Evolutionary conservation across 2,329 filamentous ascomycete genomes (phyloP), one percentile per base, ranked within the genome.

Genomic region (Aspergillus intermedius): DNA sequence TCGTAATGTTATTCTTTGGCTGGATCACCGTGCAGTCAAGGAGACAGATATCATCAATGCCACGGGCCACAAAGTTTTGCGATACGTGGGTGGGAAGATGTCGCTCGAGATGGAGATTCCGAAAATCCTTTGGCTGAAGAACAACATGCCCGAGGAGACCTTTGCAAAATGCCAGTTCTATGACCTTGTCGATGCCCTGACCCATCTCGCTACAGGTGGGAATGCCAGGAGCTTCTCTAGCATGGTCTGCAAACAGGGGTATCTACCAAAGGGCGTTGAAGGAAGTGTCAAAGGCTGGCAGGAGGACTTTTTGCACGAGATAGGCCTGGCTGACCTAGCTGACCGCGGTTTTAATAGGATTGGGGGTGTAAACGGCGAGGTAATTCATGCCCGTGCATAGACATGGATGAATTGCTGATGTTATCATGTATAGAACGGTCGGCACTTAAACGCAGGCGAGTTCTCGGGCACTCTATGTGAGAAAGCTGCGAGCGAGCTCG

Each of bases 41-140:
- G 91, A 96, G 76, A 93, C 91, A 1, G 83, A 88, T 56, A 85
- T 86, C 73, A 94, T 96, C 75, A 96, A 96, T 68, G 81, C 81
- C 49, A 95, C 91, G 2, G 77, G 83, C 44, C 91, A 96, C 75
- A 91, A 91, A 69, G 77, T 96, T 46, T 80, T 96, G 51, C 86
- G 88, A 63, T 96, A 96, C 64, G 90, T 96, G 17, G 91, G 91
- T 60, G 91, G 91, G 56, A 90, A 86, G 68, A 96, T 96, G 91
- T 94, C 88, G 68, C 91, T 95, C 54, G 91, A 96, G 76, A 96
- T 96, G 91, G 91, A 96, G 70, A 93, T 96, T 49, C 91, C 91
- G 56, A 96, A 96, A 73, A 87, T 95, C 1, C 77, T 96, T 49
- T 96, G 91, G 91, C 78, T 96, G 65, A 95, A 95, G 79, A 94